Evolutionary conservation across 1,284 basidiomycete species (phyloP), one percentile per base, ranked within the genome.

Genomic region (Trametes polyzona): DNA sequence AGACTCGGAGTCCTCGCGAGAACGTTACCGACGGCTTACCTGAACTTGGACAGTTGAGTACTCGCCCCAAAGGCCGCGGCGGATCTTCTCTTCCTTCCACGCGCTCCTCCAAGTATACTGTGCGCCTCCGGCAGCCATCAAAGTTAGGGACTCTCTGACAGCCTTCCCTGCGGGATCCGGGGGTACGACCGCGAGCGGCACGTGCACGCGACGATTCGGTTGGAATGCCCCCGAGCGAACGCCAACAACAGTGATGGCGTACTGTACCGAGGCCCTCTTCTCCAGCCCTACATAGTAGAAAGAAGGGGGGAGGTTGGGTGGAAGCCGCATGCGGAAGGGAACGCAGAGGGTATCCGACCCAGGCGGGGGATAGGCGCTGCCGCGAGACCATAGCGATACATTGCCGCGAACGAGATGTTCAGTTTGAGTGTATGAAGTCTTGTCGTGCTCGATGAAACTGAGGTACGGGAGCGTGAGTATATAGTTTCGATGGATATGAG

Each of bases 291-390:
- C 17, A 50, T 55, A 63, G 23, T 61, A 23, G 54, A 64, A 68
- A 0, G 68, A 69, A 0, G 69, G 68, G 0, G 66, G 67, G 10
- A 66, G 55, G 12, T 52, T 23, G 1, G 41, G 33, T 3, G 65
- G 65, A 1, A 71, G 63, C 2, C 24, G 41, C 44, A 69, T 58
- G 9, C 49, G 47, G 41, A 70, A 71, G 1, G 66, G 69, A 16
- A 69, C 19, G 4, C 47, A 50, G 26, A 69, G 56, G 41, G 57
- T 30, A 42, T 66, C 57, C 1, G 64, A 53, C 6, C 61, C 65
- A 0, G 68, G 57, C 1, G 63, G 52, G 6, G 68, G 66, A 26
- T 64, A 66, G 10, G 47, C 56, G 19, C 47, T 21, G 17, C 66
- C 64, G 23, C 58, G 61, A 5, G 47, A 55, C 69, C 69, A 71